Evolutionary conservation across 1,139 yeast species (phyloP).

Genomic region (Debaryomyces psychrophilus): DNA sequence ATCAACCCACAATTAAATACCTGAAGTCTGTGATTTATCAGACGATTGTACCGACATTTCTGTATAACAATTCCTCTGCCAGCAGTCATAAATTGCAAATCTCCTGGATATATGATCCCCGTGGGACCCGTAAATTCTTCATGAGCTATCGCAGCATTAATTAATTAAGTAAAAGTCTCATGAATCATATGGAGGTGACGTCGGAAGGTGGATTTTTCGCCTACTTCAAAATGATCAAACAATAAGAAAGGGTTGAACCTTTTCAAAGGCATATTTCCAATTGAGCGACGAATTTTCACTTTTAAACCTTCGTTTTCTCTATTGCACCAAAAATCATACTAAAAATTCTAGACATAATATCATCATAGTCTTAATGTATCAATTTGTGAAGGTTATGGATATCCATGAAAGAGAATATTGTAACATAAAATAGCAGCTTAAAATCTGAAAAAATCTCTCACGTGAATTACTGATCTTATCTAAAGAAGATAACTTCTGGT

Average conservation of each 20-base stretch:
- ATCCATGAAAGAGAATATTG: no score
- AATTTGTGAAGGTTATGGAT: not conserved
- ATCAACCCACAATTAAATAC: constrained; percentile 92
- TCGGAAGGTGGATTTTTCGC: constrained; percentile 72
- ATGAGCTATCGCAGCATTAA: constrained; percentile 80
- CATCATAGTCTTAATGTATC: not conserved
- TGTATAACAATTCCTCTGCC: constrained; percentile 84
- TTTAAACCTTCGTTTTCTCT: constrained; percentile 90
- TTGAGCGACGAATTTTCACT: constrained; percentile 81
- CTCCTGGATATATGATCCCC: constrained; percentile 82
- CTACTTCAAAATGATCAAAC: constrained; percentile 71
- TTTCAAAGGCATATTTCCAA: constrained; percentile 68
- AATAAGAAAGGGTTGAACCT: constrained; percentile 82
- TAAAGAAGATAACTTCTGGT: no score
- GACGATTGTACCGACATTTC: constrained; percentile 74
- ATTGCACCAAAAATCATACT: constrained; percentile 62
- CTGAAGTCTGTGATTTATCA: constrained; percentile 61
- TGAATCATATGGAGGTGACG: constrained; percentile 94
- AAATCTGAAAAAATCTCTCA: no score
- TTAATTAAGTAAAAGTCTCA: constrained; percentile 78
- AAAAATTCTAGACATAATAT: constrained; percentile 48
- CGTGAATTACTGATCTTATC: no score
- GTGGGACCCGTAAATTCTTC: constrained; percentile 88
- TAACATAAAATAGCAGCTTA: no score
- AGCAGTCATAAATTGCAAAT: constrained; percentile 93